phyloP scores from a whole-genome alignment of 345 rosid species.

The Gossypium mustelinum region DNA sequence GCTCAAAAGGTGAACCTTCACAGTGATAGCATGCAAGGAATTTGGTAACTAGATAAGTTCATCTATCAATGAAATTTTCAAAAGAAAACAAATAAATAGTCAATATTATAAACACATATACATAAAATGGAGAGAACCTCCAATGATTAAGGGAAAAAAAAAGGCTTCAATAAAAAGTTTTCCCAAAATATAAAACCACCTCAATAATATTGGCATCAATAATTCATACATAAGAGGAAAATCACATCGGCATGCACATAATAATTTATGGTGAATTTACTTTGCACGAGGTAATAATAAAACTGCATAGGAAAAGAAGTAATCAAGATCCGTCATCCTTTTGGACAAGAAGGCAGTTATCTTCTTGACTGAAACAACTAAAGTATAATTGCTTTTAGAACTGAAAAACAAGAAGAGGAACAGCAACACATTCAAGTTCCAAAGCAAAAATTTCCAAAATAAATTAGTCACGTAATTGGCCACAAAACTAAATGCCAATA shows the following conservation, averaged over 20 bases:
- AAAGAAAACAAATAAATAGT: background rate
- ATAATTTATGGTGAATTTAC: background rate
- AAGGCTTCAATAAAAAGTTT: background rate
- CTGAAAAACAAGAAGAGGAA: background rate
- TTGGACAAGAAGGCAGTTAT: too few species aligned
- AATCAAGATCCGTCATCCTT: background rate
- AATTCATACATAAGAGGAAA: background rate
- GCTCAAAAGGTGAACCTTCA: constrained; percentile 6
- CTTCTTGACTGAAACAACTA: too few species aligned
- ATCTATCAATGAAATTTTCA: background rate
- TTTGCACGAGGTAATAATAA: background rate
- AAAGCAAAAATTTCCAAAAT: too few species aligned
- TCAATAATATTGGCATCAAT: background rate
- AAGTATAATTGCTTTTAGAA: too few species aligned
- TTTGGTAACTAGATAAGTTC: background rate
- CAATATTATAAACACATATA: background rate
- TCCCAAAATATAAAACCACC: background rate
- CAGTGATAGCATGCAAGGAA: background rate
- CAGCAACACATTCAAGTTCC: background rate
- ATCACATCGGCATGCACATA: background rate
- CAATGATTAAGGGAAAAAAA: background rate
- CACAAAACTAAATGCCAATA: background rate
- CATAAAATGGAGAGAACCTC: background rate
- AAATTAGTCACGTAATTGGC: background rate
- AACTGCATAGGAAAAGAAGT: background rate